Conservation (phyloP, 345 rosid genomes). For the Stellera chamaejasme region DNA sequence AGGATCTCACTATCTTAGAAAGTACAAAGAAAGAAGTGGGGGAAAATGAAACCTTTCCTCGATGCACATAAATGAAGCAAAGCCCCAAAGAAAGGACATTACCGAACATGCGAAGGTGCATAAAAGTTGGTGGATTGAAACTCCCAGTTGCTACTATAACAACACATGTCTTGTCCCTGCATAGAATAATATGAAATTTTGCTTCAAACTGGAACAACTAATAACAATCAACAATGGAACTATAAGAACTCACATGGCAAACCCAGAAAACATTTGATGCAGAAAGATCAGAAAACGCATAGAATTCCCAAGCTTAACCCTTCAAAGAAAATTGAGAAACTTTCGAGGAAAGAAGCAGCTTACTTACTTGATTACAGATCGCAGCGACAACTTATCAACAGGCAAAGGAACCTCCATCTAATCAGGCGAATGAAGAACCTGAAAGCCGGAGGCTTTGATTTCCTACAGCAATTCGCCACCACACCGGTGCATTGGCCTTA, state of each 20-base stretch:
- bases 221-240: neutral
- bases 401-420: conserved; percentile 64
- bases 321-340: neutral
- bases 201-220: neutral
- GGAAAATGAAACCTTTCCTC: neutral
- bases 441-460: neutral
- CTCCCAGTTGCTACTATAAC: conserved; percentile 82
- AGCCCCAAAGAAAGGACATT: conserved; percentile 1
- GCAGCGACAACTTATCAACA: conserved; percentile 39
- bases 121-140: conserved; percentile 95
- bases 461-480: too few relatives aligned
- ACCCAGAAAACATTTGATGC: too few relatives aligned
- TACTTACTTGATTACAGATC: conserved; percentile 29
- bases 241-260: too few relatives aligned
- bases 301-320: too few relatives aligned
- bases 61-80: neutral
- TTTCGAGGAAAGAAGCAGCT: conserved; percentile 6
- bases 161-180: conserved; percentile 38
- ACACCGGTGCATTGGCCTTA: too few relatives aligned
- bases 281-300: too few relatives aligned
- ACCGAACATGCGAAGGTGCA: conserved; percentile 97
- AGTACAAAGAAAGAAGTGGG: neutral
- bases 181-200: conserved; percentile 5
- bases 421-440: neutral
- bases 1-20: neutral